Conservation (phyloP, 2,329 filamentous ascomycete species). For the Monosporascus sp. region DNA sequence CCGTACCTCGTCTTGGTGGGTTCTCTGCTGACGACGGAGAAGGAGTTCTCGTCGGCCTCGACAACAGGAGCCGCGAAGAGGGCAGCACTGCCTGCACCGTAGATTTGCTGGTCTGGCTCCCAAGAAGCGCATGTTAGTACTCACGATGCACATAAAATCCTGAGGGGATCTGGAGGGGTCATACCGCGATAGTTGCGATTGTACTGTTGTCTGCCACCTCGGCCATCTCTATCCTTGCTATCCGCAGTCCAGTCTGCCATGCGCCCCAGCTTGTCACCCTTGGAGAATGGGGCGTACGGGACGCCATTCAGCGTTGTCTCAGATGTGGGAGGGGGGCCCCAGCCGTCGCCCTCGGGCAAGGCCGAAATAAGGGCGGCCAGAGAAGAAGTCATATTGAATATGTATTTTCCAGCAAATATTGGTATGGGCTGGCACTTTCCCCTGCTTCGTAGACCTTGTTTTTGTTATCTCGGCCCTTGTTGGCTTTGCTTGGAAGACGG, state of each 20-base stretch:
- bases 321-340: slow-evolving; percentile 78
- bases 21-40: slow-evolving; percentile 96
- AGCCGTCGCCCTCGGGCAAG: slow-evolving; percentile 72
- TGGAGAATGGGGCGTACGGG: slow-evolving; percentile 96
- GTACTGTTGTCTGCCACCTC: slow-evolving; percentile 80
- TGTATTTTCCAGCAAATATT: too few relatives aligned
- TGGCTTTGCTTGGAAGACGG: not conserved
- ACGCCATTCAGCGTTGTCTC: slow-evolving; percentile 92
- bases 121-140: slow-evolving; percentile 13
- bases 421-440: too few relatives aligned
- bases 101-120: slow-evolving; percentile 82
- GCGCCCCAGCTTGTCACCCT: slow-evolving; percentile 95
- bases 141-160: not conserved
- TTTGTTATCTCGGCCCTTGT: not conserved
- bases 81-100: slow-evolving; percentile 81
- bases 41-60: slow-evolving; percentile 86
- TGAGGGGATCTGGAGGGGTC: slow-evolving; percentile 11
- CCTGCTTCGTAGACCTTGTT: not conserved
- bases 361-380: slow-evolving; percentile 61
- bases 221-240: slow-evolving; percentile 73
- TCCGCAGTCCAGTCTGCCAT: slow-evolving; percentile 98
- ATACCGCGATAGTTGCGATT: slow-evolving; percentile 89
- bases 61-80: slow-evolving; percentile 86
- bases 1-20: slow-evolving; percentile 82
- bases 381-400: slow-evolving; percentile 21